Evolutionary conservation across 768 basidiomycete genomes (phyloP), one percentile per base, ranked within the genome.

Genomic region (Tephrocybe sp.): DNA sequence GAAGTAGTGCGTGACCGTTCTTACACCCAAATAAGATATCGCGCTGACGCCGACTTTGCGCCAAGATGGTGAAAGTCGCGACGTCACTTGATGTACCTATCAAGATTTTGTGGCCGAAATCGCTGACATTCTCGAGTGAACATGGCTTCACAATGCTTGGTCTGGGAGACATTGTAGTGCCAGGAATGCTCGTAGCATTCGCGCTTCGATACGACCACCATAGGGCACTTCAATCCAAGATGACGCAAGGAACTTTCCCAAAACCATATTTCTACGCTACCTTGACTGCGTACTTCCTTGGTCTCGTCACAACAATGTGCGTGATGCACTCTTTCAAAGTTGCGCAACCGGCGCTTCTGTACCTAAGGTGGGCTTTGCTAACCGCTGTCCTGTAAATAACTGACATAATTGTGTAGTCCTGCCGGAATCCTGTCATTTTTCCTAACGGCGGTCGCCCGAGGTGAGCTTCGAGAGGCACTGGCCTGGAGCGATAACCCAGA

Each of bases 321-420:
- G 88, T 94, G 19, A 92, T 97, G 93, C 90, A 95, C 61, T 61
- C 68, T 33, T 85, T 82, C 57, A 72, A 74, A 25, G 76, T 74
- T 6, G 92, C 90, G 3, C 95, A 99, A 59, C 95, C 95, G 1
- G 95, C 95, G 1, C 69, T 99, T 47, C 71, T 99, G 38, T 99
- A 97, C 68, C 77, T 99, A 54, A 88, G 87, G 88, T 88, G 58
- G 31, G 18, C 30, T 27, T 21, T 11, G 19, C 34, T 27, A 9
- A 21, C 31, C 27, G 27, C 27, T 11, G 24, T 21, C 15, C 12
- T 29, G 13, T 30, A 44, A 29, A n/a, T 30, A 19, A 19, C 29
- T 45, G 39, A 57, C 10, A 18, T 15, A 41, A 36, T 27, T 11
- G 52, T 29, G 45, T 21, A 88, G 86, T 61, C 91, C 90, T 24